phyloP scores from a whole-genome alignment of 2,329 filamentous ascomycete species.

The Fusarium avenaceum region DNA sequence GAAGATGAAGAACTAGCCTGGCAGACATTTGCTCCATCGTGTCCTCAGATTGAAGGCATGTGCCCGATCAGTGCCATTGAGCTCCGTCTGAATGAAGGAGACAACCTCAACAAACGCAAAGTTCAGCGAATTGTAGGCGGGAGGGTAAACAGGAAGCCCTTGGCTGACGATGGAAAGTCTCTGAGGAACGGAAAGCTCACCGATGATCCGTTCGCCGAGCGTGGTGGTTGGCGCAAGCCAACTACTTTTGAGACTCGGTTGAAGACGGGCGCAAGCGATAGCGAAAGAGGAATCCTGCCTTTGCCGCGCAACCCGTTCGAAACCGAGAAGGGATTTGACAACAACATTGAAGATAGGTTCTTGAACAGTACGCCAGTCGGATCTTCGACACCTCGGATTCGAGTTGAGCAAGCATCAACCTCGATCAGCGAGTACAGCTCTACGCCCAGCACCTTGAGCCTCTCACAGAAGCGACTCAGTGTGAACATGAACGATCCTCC shows the following conservation, averaged over 20 bases:
- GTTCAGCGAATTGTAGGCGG: conserved; percentile 53
- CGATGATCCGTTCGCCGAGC: conserved; percentile 52
- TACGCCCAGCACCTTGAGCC: conserved; percentile 12
- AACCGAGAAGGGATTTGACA: conserved; percentile 56
- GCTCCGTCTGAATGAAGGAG: conserved; percentile 54
- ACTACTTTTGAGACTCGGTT: conserved; percentile 47
- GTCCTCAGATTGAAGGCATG: conserved; percentile 20
- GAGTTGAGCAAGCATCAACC: conserved; percentile 34
- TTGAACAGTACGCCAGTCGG: conserved; percentile 54
- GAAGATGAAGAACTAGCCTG: conserved; percentile 12
- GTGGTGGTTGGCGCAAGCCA: conserved; percentile 29
- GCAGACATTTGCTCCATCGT: conserved; percentile 10
- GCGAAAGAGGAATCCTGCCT: conserved; percentile 7
- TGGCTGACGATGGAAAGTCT: conserved; percentile 49
- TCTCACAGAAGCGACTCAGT: conserved; percentile 10
- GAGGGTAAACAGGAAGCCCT: conserved; percentile 49
- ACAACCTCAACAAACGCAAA: conserved; percentile 54
- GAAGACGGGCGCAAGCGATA: conserved; percentile 23
- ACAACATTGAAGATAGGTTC: conserved; percentile 56
- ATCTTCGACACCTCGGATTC: conserved; percentile 56
- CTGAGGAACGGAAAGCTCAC: conserved; percentile 45
- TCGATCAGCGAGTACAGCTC: conserved; percentile 35
- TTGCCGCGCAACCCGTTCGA: conserved; percentile 51
- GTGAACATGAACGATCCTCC: conserved; percentile 7
- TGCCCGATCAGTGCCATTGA: conserved; percentile 51